Percentiles rank a stretch among this genome's conserved stretches.
Evolutionary conservation across 2,329 filamentous ascomycete species (phyloP).

Genomic region (Coleophoma crateriformis): DNA sequence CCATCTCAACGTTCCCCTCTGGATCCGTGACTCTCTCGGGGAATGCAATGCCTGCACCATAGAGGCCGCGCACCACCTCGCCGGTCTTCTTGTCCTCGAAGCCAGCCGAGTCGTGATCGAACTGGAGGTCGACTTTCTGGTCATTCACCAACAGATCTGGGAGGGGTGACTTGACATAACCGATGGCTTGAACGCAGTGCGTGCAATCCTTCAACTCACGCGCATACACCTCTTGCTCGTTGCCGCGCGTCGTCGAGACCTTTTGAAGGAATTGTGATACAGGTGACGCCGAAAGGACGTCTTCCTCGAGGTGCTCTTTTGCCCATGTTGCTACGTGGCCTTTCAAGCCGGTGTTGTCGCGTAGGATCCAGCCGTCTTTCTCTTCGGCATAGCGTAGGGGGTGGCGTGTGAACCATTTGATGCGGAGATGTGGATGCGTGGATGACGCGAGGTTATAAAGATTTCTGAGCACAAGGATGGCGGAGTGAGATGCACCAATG

Average conservation of each 20-base stretch:
- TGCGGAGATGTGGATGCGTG: conserved; percentile 44
- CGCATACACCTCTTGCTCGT: conserved; percentile 38
- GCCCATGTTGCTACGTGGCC: conserved; percentile 56
- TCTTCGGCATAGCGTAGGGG: conserved; percentile 55
- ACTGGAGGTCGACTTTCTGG: conserved; percentile 18
- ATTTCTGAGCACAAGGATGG: conserved; percentile 57
- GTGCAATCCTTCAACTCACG: conserved; percentile 42
- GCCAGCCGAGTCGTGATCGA: conserved; percentile 32
- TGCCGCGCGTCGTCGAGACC: conserved; percentile 17
- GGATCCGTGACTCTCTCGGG: conserved; percentile 57
- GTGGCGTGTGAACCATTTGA: conserved; percentile 60
- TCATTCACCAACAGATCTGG: conserved; percentile 36
- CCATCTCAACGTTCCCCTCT: conserved; percentile 53
- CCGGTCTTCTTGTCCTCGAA: conserved; percentile 38
- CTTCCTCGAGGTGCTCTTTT: conserved; percentile 49
- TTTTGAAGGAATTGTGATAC: conserved; percentile 23
- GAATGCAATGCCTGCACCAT: conserved; percentile 59
- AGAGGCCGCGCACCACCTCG: conserved; percentile 42
- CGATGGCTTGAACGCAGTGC: conserved; percentile 53
- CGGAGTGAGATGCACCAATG: conserved; percentile 57
- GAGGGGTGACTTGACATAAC: conserved; percentile 44
- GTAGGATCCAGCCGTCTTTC: conserved; percentile 57
- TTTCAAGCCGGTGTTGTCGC: conserved; percentile 62
- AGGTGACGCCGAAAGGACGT: conserved; percentile 29
- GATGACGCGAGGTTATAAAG: conserved; percentile 45